Conservation (phyloP, 2,329 filamentous ascomycete genomes). For the Aspergillus piperis region DNA sequence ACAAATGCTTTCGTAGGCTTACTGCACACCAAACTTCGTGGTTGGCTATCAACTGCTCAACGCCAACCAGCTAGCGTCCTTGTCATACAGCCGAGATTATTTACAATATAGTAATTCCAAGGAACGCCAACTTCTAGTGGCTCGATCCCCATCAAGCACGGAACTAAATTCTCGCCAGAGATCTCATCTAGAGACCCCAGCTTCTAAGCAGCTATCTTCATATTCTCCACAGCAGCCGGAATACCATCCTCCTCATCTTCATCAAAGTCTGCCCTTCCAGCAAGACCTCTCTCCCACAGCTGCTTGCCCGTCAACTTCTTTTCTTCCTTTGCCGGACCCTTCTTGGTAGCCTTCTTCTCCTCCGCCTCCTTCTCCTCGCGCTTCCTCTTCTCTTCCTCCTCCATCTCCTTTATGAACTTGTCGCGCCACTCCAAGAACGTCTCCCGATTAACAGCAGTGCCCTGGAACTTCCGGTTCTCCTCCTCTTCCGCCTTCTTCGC, state of each 20-base stretch:
- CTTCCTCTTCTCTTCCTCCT: slow-evolving; percentile 66
- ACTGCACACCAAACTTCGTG: too few species aligned
- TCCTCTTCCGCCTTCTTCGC: slow-evolving; percentile 71
- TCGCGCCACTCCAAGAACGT: slow-evolving; percentile 82
- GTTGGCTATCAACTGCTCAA: too few species aligned
- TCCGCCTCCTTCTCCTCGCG: slow-evolving; percentile 73
- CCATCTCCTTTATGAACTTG: slow-evolving; percentile 76
- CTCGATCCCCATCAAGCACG: background rate
- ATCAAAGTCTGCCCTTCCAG: slow-evolving; percentile 65
- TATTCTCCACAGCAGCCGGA: slow-evolving; percentile 63
- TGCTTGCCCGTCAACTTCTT: slow-evolving; percentile 71
- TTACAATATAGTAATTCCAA: background rate
- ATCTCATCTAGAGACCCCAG: slow-evolving; percentile 16
- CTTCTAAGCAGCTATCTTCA: slow-evolving; percentile 65
- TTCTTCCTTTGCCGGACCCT: slow-evolving; percentile 65
- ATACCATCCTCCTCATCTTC: slow-evolving; percentile 66
- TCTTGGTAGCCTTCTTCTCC: slow-evolving; percentile 84
- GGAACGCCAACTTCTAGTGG: background rate
- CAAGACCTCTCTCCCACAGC: slow-evolving; percentile 75
- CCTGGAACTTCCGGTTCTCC: slow-evolving; percentile 96
- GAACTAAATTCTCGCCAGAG: slow-evolving; percentile 3
- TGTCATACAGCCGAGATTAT: background rate
- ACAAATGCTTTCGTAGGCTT: too few species aligned
- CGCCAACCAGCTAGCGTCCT: background rate
- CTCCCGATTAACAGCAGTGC: slow-evolving; percentile 82